Evolutionary conservation across 2,329 filamentous ascomycete species (phyloP).

Genomic region (Coleophoma crateriformis): DNA sequence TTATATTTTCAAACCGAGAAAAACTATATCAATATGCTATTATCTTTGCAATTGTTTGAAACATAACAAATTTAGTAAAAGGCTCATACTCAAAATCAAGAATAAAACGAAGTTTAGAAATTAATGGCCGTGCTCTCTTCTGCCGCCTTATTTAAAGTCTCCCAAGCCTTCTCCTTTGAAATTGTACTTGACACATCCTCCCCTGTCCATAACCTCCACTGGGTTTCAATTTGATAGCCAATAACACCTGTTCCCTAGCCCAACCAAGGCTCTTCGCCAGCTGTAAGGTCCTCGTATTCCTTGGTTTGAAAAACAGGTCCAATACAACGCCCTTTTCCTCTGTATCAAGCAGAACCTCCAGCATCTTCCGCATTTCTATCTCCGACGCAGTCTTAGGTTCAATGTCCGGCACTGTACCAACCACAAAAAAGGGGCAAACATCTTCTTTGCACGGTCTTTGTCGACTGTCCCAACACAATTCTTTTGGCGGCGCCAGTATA

Average conservation of each 20-base stretch:
- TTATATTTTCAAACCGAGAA: too few relatives aligned
- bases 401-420: conserved; percentile 71
- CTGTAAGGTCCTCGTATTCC: conserved; percentile 58
- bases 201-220: conserved; percentile 33
- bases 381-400: conserved; percentile 60
- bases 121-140: conserved; percentile 30
- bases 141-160: conserved; percentile 25
- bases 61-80: too few relatives aligned
- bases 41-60: too few relatives aligned
- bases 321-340: conserved; percentile 60
- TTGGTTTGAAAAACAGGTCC: conserved; percentile 81
- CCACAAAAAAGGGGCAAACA: conserved; percentile 61
- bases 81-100: too few relatives aligned
- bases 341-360: conserved; percentile 29
- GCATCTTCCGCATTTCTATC: conserved; percentile 41
- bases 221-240: conserved; percentile 33
- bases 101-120: conserved; percentile 6
- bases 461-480: conserved; percentile 54
- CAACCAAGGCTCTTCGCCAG: conserved; percentile 52
- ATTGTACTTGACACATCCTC: conserved; percentile 13
- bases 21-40: too few relatives aligned
- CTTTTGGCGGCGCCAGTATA: conserved; percentile 65
- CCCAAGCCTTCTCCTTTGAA: conserved; percentile 25
- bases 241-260: conserved; percentile 35
- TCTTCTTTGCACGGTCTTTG: conserved; percentile 52